These are phyloP conservation scores for Chytridium lagenaria DNA, from an alignment of 371 early-diverging fungal species.

Conservation along the genomic window DNA sequence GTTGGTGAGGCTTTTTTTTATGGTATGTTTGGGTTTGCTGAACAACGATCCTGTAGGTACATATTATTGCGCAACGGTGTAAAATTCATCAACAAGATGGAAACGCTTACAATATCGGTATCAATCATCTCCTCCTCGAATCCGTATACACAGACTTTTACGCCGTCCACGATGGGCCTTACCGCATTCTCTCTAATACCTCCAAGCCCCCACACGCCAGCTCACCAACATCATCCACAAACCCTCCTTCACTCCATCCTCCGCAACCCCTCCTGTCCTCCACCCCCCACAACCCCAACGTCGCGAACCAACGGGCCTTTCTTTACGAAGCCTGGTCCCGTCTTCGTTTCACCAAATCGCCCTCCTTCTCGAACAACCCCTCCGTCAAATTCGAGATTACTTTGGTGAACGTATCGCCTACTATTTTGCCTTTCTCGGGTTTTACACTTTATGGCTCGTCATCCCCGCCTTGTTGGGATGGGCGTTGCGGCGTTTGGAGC, in stretches of 20 bases:
- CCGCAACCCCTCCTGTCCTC: constrained; percentile 1
- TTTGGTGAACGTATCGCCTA: constrained; percentile 68
- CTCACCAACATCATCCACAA: background rate
- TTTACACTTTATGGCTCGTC: constrained; percentile 55
- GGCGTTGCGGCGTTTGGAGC: constrained; percentile 58
- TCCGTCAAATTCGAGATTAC: constrained; percentile 54
- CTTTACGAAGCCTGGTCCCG: constrained; percentile 39
- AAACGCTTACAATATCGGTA: constrained; percentile 19
- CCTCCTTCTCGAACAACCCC: constrained; percentile 42
- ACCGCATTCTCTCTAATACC: background rate
- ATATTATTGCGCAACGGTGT: constrained; percentile 35
- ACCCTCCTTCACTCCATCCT: background rate
- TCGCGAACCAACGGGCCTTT: constrained; percentile 35
- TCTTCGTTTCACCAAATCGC: background rate
- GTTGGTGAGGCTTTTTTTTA: constrained; percentile 29
- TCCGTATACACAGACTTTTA: constrained; percentile 41
- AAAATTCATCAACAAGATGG: constrained; percentile 23
- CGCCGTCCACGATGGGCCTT: constrained; percentile 51
- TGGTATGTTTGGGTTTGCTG: background rate
- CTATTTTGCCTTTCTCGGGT: constrained; percentile 68
- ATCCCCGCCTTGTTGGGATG: constrained; percentile 50
- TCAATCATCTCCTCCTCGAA: constrained; percentile 37
- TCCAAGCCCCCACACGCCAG: background rate
- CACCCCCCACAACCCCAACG: background rate
- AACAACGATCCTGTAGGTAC: constrained; percentile 7